A percentile compares a stretch with the other conserved stretches of the same genome.
Evolutionary conservation across 768 basidiomycete species (phyloP).

Genomic region (Boletus sp.): DNA sequence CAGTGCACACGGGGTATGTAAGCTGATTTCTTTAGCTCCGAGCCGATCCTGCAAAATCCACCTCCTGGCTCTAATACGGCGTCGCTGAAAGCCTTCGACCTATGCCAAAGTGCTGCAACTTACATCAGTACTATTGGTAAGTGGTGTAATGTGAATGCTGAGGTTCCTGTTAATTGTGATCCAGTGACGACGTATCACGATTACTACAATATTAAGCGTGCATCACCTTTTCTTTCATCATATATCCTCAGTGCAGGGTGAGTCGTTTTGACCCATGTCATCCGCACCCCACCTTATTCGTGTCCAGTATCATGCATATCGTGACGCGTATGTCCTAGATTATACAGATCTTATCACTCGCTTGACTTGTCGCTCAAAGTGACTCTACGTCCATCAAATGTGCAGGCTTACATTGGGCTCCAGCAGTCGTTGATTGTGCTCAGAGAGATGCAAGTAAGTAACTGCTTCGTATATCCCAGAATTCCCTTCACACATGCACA

Average conservation of each 20-base stretch:
- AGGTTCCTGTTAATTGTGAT: slow-evolving; percentile 5
- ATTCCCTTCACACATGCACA: slow-evolving; percentile 26
- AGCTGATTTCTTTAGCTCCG: slow-evolving; percentile 34
- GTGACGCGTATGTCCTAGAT: slow-evolving; percentile 53
- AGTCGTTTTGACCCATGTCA: slow-evolving; percentile 25
- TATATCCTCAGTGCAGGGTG: slow-evolving; percentile 74
- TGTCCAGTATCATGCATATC: slow-evolving; percentile 72
- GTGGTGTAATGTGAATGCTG: slow-evolving; percentile 5
- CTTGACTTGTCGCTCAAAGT: slow-evolving; percentile 43
- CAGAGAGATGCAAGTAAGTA: slow-evolving; percentile 64
- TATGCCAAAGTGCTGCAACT: slow-evolving; percentile 70
- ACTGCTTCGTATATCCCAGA: not conserved
- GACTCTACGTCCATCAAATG: slow-evolving; percentile 65
- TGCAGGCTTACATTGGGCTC: slow-evolving; percentile 66
- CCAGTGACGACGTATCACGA: slow-evolving; percentile 57
- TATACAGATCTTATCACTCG: not conserved
- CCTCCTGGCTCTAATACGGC: slow-evolving; percentile 37
- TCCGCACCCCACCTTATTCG: not conserved
- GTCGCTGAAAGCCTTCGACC: slow-evolving; percentile 68
- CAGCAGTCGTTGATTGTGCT: slow-evolving; percentile 62
- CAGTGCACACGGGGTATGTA: not conserved
- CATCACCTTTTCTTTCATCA: slow-evolving; percentile 65
- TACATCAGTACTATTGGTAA: slow-evolving; percentile 67
- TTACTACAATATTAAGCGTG: slow-evolving; percentile 56
- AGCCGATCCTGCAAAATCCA: slow-evolving; percentile 45